A percentile compares a stretch with the other conserved stretches of the same genome.
Evolutionary conservation across 768 basidiomycete genomes (phyloP).

Genomic region (Boletus rufocinnamomeus): DNA sequence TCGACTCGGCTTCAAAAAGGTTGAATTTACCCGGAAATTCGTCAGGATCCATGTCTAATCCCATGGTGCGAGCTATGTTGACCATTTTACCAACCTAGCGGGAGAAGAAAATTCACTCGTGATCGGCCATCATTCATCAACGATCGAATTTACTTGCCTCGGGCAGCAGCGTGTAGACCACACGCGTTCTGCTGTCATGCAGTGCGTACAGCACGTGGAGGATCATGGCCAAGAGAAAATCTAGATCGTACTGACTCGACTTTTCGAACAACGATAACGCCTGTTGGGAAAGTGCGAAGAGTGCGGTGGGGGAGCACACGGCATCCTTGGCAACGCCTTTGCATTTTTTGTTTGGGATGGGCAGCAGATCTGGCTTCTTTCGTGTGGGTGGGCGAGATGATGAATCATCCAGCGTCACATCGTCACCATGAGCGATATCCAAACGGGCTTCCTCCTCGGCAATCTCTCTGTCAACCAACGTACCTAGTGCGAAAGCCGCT

Average conservation of each 20-base stretch:
- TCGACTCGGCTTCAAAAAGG: constrained; percentile 52
- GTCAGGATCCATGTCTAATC: constrained; percentile 60
- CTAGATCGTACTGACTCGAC: constrained; percentile 48
- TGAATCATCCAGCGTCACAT: constrained; percentile 23
- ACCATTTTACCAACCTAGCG: constrained; percentile 68
- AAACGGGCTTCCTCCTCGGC: constrained; percentile 31
- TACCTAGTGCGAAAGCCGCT: constrained; percentile 62
- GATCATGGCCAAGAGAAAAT: constrained; percentile 60
- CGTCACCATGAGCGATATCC: constrained; percentile 23
- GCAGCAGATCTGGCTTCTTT: constrained; percentile 24
- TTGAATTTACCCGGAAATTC: constrained; percentile 48
- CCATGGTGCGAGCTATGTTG: constrained; percentile 63
- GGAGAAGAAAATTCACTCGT: constrained; percentile 2
- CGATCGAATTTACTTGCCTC: constrained; percentile 33
- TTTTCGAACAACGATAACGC: constrained; percentile 46
- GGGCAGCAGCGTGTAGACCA: constrained; percentile 36
- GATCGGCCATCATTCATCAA: constrained; percentile 27
- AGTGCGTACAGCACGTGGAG: constrained; percentile 56
- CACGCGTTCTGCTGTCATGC: constrained; percentile 50
- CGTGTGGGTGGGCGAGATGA: constrained; percentile 25
- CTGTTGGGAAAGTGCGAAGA: constrained; percentile 53
- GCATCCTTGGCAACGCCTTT: constrained; percentile 34
- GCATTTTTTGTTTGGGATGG: constrained; percentile 23
- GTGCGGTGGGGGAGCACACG: constrained; percentile 36
- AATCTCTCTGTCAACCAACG: constrained; percentile 38